Evolutionary conservation across 2,329 filamentous ascomycete genomes (phyloP), one percentile per base, ranked within the genome.

Genomic region (Aspergillus tubingensis): DNA sequence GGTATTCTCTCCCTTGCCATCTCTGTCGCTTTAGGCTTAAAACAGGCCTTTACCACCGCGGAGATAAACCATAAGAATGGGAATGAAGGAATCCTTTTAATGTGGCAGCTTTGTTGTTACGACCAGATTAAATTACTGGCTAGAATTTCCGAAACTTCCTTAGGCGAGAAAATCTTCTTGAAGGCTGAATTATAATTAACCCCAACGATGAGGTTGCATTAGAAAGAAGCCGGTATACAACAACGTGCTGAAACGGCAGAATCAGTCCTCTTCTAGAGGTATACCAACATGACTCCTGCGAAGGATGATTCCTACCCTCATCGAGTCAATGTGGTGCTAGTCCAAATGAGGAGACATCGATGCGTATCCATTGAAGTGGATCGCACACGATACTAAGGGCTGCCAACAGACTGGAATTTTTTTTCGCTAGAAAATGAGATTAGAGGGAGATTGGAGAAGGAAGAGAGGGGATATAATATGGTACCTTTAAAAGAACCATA

Each of bases 361-460:
- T 36, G 5, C 32, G 32, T 36, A 13, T 36, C 32, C 32, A 63
- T 63, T 51, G 60, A 66, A 65, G 63, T 66, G 61, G 64, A 67
- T 67, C 64, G 65, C 52, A 58, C 61, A 57, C 64, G 63, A 67
- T 60, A 23, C 62, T 52, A 59, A 61, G 57, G 63, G 64, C 59
- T 61, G 53, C 51, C 54, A 54, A 53, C 59, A 30, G 57, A 55
- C 25, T 27, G 7, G 25, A 7, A 27, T 1, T 27, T 27, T 27
- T 27, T 27, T 7, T 8, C 25, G 25, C 21, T 44, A 13, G 19
- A 44, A 13, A 21, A 5, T 5, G 10, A 44, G 4, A 36, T 13
- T 11, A 36, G 32, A 27, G 7, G 25, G 32, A 53, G 55, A 58
- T 58, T 65, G 52, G 27, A 51, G 54, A 47, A 50, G 57, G 41